These are phyloP conservation scores for Pythium brachiatum DNA, from an alignment of 352 stramenopile genomes.

Conservation along the genomic window DNA sequence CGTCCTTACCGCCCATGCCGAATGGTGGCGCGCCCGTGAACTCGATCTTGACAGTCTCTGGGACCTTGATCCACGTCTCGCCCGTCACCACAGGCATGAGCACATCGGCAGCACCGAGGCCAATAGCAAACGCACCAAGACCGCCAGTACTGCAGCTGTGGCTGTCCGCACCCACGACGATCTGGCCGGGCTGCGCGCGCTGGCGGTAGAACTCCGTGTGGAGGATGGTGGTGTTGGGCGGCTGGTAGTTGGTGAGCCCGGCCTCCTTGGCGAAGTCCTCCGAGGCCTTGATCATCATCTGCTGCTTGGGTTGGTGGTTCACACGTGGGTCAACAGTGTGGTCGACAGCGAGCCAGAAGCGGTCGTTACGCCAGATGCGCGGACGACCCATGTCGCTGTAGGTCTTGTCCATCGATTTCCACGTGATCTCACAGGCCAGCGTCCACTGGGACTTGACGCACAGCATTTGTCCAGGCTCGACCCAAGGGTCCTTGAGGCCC, in stretches of 20 bases:
- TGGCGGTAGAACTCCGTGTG: conserved; percentile 88
- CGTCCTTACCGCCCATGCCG: conserved; percentile 83
- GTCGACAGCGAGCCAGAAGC: conserved; percentile 86
- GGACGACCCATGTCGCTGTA: conserved; percentile 84
- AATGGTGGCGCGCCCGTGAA: conserved; percentile 65
- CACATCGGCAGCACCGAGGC: conserved; percentile 72
- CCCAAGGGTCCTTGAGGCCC: conserved; percentile 58
- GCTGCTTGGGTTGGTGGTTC: conserved; percentile 76
- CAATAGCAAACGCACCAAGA: conserved; percentile 77
- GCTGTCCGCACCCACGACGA: conserved; percentile 79
- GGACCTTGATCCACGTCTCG: conserved; percentile 88
- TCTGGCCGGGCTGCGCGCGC: conserved; percentile 77
- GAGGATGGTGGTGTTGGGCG: conserved; percentile 83
- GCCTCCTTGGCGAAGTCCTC: conserved; percentile 81
- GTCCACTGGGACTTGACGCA: conserved; percentile 86
- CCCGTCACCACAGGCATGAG: conserved; percentile 85
- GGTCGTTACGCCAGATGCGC: conserved; percentile 82
- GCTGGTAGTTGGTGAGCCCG: conserved; percentile 79
- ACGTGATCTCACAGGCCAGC: conserved; percentile 84
- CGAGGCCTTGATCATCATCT: conserved; percentile 88
- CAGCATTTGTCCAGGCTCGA: conserved; percentile 72
- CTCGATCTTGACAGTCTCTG: conserved; percentile 83
- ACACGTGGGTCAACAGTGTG: conserved; percentile 83
- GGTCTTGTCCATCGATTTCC: conserved; percentile 89
- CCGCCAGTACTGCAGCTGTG: conserved; percentile 78